phyloP scores from a whole-genome alignment of 495 filamentous ascomycete genomes.

The Rhypophila decipiens region DNA sequence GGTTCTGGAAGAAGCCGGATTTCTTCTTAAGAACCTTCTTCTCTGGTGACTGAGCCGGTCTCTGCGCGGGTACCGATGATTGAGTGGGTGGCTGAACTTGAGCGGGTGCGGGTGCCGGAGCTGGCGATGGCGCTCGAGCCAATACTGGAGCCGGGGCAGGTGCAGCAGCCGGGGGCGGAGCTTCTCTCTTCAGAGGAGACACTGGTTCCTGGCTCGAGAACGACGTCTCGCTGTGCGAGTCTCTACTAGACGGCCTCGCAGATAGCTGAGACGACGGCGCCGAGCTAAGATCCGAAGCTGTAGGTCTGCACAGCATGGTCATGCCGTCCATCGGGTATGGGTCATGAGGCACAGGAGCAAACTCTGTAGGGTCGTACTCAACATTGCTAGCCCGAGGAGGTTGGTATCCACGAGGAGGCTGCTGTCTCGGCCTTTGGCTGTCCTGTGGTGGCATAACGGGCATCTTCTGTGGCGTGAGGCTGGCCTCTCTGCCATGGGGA shows the following conservation, averaged over 20 bases:
- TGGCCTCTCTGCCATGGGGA: conserved; percentile 46
- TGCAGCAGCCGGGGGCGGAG: conserved; percentile 39
- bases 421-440: conserved; percentile 10
- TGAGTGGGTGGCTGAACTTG: no score
- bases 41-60: conserved; percentile 46
- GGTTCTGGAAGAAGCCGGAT: conserved; percentile 87
- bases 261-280: conserved; percentile 51
- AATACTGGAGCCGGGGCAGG: conserved; percentile 16
- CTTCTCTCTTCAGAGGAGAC: conserved; percentile 43
- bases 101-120: no score
- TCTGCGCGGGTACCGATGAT: no score
- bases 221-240: conserved; percentile 89
- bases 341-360: conserved; percentile 75
- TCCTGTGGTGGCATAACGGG: conserved; percentile 10
- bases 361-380: conserved; percentile 53
- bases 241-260: conserved; percentile 76
- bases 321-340: conserved; percentile 94
- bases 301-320: conserved; percentile 94
- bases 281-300: conserved; percentile 78
- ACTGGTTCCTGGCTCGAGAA: conserved; percentile 72
- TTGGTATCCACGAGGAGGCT: conserved; percentile 17
- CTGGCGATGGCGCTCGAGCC: conserved; percentile 21
- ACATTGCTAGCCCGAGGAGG: conserved; percentile 21
- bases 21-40: conserved; percentile 71
- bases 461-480: conserved; percentile 48